Conservation (phyloP, 805 yeast genomes). For the Grigorovia jiainica region DNA sequence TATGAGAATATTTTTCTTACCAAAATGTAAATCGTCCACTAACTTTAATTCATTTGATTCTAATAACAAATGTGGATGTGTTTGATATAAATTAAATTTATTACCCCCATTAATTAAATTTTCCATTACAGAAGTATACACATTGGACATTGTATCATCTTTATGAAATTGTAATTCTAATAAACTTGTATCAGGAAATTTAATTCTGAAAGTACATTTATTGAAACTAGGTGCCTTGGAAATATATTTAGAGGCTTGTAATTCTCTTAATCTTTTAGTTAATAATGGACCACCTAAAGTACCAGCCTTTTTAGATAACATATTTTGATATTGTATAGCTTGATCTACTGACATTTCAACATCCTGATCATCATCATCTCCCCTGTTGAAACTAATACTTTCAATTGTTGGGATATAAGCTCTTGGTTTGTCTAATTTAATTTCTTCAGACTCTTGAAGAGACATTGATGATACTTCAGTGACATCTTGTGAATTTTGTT, state of each 20-base stretch:
- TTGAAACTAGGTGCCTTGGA: constrained; percentile 6
- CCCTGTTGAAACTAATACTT: constrained; percentile 2
- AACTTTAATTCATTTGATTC: constrained; percentile 22
- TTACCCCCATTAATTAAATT: constrained; percentile 24
- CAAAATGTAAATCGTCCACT: constrained; percentile 34
- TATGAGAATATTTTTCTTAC: constrained; percentile 37
- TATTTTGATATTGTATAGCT: constrained; percentile 43
- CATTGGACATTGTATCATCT: constrained; percentile 29
- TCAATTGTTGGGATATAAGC: constrained; percentile 16
- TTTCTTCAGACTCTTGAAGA: no score
- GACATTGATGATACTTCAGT: no score
- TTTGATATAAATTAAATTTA: constrained; percentile 34
- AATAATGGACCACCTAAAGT: constrained; percentile 32
- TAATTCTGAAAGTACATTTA: constrained; percentile 38
- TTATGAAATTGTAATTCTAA: constrained; percentile 43
- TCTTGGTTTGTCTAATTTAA: constrained; percentile 12
- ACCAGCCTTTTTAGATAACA: constrained; percentile 36
- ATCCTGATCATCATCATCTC: constrained; percentile 28
- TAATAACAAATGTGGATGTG: constrained; percentile 39
- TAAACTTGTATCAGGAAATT: constrained; percentile 48
- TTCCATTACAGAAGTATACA: constrained; percentile 25
- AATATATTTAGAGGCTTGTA: constrained; percentile 17
- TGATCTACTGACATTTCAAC: constrained; percentile 43
- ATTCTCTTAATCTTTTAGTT: constrained; percentile 34
- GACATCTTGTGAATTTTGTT: no score